A percentile compares a stretch with the other conserved stretches of the same genome.
phyloP scores from a whole-genome alignment of 176 grass and related monocot species.

The Lolium rigidum region DNA sequence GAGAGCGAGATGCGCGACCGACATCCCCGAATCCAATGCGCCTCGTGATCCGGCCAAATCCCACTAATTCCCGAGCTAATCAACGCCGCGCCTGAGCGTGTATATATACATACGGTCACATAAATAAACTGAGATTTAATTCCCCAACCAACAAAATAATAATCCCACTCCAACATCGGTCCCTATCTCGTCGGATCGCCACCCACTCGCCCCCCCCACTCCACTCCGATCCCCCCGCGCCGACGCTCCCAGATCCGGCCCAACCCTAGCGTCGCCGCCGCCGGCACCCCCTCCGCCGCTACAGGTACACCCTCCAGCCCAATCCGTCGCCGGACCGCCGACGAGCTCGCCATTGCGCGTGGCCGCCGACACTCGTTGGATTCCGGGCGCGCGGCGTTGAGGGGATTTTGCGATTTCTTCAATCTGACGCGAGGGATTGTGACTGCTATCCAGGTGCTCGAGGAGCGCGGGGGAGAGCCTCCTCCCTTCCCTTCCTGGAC shows the following conservation, averaged over 20 bases:
- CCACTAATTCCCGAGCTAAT: slow-evolving; percentile 40
- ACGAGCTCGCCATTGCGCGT: neutral
- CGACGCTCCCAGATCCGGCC: slow-evolving; percentile 35
- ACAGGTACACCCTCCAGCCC: slow-evolving; percentile 29
- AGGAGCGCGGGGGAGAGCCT: slow-evolving; percentile 11
- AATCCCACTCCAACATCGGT: neutral
- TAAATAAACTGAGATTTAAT: too few relatives aligned
- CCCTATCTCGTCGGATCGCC: slow-evolving; percentile 62
- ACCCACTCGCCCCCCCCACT: slow-evolving; percentile 36
- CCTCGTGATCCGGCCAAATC: neutral
- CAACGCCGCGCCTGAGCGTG: neutral
- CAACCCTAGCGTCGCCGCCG: slow-evolving; percentile 40
- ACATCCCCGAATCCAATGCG: slow-evolving; percentile 40
- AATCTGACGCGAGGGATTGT: neutral
- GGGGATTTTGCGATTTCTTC: neutral
- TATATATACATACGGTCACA: neutral
- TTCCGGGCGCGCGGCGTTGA: too few relatives aligned
- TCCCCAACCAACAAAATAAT: too few relatives aligned
- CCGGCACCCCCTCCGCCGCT: neutral
- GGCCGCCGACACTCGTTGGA: neutral
- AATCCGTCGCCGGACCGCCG: too few relatives aligned
- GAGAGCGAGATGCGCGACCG: neutral
- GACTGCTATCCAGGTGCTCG: neutral
- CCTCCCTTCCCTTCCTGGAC: too few relatives aligned
- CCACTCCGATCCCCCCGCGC: neutral